Evolutionary conservation across 2,329 filamentous ascomycete genomes (phyloP), one percentile per base, ranked within the genome.

Genomic region (Corinectria fuckeliana): DNA sequence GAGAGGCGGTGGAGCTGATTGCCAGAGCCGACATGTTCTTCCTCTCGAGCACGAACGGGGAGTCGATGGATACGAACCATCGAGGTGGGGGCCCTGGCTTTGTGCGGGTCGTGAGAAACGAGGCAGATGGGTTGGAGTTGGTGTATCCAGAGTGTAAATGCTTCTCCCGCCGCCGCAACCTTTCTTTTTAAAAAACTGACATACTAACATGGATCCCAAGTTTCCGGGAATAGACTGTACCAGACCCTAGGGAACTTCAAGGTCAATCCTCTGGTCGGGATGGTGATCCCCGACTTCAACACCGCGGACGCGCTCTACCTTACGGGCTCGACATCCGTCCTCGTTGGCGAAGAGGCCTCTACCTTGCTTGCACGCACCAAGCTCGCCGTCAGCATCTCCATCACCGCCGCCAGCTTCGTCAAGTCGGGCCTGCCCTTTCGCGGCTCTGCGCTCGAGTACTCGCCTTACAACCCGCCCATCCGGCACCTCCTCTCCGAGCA

Each of bases 31-130:
- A 96, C 71, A 80, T 93, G 66, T 88, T 96, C 74, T 96, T 96
- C 76, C 77, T 96, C 36, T 88, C 91, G 16, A 91, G 86, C 18
- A 84, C 84, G 1, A 82, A 89, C 67, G 82, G 85, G 13, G 74
- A 78, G 13, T 86, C 87, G 54, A 96, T 96, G 92, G 92, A 96
- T 73, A 91, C 89, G 6, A 96, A 96, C 70, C 86, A 92, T 68
- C 86, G 92, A 5, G 92, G 92, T 34, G 92, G 92, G 0, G 82
- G 87, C 1, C 80, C 82, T 1, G 92, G 92, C 0, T 94, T 96
- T 69, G 78, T 94, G 18, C 84, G 92, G 21, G 80, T 94, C 8
- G 72, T 88, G 1, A 84, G 82, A 18, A 88, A 90, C 56, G 75
- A 80, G 21, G 78, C 77, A 1, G 74, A 67, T 4, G 70, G 73